phyloP scores from a whole-genome alignment of 352 stramenopile species.

The Globisporangium irregulare region DNA sequence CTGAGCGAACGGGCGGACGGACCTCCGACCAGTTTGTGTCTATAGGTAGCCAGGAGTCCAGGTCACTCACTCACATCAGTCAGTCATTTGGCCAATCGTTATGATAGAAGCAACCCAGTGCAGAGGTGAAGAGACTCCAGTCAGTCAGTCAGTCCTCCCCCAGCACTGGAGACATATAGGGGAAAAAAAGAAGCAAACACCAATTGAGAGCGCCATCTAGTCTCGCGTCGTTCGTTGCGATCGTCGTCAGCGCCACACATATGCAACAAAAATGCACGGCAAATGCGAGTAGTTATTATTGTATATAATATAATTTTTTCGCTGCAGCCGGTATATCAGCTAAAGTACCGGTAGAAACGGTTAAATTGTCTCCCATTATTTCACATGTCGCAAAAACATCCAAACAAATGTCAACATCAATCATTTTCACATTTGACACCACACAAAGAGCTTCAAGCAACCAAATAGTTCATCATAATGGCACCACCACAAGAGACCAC shows the following conservation, averaged over 20 bases:
- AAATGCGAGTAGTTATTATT: neutral
- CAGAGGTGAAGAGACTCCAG: neutral
- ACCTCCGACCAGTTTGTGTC: neutral
- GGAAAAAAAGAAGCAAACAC: neutral
- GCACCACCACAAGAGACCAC: slow-evolving; percentile 49
- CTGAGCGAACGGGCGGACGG: neutral
- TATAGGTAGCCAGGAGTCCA: neutral
- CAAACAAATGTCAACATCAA: neutral
- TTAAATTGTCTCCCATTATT: no score
- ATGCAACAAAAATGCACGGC: neutral
- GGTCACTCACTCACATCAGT: neutral
- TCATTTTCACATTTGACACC: neutral
- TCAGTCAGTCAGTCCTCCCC: neutral
- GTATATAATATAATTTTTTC: no score
- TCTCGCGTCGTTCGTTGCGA: neutral
- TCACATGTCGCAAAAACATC: neutral
- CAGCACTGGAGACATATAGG: neutral
- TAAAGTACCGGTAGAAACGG: no score
- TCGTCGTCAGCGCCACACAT: neutral
- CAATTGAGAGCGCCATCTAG: neutral
- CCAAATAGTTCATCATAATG: slow-evolving; percentile 24
- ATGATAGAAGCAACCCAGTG: neutral
- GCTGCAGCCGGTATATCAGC: no score
- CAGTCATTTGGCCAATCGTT: neutral
- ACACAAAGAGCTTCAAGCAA: slow-evolving; percentile 2